Percentiles rank a stretch among this genome's conserved stretches.
Evolutionary conservation across 306 rosid genomes (phyloP).

Genomic region (Trifolium repens): DNA sequence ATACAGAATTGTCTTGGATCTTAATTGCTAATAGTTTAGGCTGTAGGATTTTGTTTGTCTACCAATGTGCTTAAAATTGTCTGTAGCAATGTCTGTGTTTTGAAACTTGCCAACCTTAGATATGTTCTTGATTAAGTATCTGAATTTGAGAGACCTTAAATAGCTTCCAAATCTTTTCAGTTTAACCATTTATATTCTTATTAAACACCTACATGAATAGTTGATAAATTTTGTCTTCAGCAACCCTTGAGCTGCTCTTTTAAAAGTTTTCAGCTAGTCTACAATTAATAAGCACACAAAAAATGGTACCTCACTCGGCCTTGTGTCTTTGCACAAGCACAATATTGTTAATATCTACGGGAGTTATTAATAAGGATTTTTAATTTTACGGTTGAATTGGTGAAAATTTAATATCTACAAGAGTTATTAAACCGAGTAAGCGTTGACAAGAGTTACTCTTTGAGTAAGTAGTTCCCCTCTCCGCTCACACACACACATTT

Average conservation of each 20-base stretch:
- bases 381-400: not conserved
- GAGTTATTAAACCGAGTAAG: not conserved
- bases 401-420: not conserved
- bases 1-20: not conserved
- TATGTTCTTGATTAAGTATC: constrained; percentile 29
- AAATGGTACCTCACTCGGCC: constrained; percentile 4
- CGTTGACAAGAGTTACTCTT: not conserved
- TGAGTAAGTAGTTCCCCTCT: not conserved
- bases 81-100: constrained; percentile 16
- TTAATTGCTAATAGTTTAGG: constrained; percentile 26
- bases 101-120: constrained; percentile 28
- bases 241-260: constrained; percentile 1
- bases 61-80: constrained; percentile 16
- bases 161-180: constrained; percentile 29
- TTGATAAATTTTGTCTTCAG: constrained; percentile 17
- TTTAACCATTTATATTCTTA: constrained; percentile 3
- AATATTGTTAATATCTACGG: too few species aligned
- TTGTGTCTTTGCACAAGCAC: not conserved
- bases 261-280: constrained; percentile 17
- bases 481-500: not conserved
- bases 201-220: constrained; percentile 26
- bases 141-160: constrained; percentile 15
- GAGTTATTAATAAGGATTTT: not conserved
- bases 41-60: constrained; percentile 9
- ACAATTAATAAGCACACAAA: not conserved